Evolutionary conservation across 2,329 filamentous ascomycete species (phyloP).

Genomic region (Thermothelomyces thermophilus): DNA sequence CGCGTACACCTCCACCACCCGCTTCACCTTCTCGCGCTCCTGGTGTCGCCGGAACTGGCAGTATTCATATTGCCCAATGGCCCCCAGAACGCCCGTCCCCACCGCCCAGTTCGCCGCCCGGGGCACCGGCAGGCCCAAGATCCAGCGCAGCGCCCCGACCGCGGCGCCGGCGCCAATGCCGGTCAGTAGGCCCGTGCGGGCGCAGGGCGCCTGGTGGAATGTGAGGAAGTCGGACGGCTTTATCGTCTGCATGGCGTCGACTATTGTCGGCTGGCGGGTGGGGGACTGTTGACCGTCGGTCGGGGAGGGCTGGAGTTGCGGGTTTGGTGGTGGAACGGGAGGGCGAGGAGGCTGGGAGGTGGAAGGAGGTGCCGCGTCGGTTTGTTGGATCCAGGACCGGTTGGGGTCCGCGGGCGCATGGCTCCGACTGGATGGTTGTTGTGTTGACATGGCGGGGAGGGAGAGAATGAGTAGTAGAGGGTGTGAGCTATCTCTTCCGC

Average conservation of each 20-base stretch:
- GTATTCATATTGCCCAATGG: conserved; percentile 73
- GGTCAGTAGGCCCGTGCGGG: conserved; percentile 71
- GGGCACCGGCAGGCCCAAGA: conserved; percentile 61
- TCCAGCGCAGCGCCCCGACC: conserved; percentile 64
- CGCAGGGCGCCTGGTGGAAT: conserved; percentile 75
- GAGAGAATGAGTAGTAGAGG: too few species aligned
- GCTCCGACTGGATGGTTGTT: conserved; percentile 7
- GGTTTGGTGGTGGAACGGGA: background rate
- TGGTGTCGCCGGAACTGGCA: conserved; percentile 68
- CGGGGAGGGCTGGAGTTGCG: conserved; percentile 2
- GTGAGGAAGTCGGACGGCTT: conserved; percentile 62
- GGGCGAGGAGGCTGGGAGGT: background rate
- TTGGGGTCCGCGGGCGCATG: conserved; percentile 10
- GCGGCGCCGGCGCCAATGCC: conserved; percentile 77
- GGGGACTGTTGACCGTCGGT: background rate
- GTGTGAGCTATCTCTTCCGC: too few species aligned
- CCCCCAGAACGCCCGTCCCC: conserved; percentile 62
- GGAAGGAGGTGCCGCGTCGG: background rate
- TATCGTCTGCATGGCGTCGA: conserved; percentile 61
- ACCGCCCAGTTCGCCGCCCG: conserved; percentile 81
- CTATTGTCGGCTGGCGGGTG: conserved; percentile 32
- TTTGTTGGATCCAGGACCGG: conserved; percentile 16
- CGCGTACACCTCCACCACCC: conserved; percentile 76
- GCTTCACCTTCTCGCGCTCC: conserved; percentile 77
- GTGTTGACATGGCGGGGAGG: conserved; percentile 8